Evolutionary conservation across 225 moss, liverwort and hornwort genomes (phyloP).

Genomic region (Pseudoscleropodium purum): DNA sequence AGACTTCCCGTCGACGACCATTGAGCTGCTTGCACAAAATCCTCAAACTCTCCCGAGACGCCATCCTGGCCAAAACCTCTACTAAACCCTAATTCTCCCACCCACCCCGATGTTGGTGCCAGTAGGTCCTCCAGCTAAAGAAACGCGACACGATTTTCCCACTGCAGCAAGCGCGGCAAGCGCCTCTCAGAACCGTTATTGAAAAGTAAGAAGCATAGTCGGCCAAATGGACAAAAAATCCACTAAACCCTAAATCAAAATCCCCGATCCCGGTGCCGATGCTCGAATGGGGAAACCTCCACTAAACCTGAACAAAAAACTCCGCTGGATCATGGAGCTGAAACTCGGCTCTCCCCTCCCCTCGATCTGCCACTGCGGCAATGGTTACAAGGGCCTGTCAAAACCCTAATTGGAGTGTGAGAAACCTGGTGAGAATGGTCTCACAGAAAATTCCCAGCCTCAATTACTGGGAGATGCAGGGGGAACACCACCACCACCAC

Average conservation of each 20-base stretch:
- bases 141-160: background rate
- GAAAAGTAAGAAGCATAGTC: background rate
- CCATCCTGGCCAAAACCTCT: conserved; percentile 10
- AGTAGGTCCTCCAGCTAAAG: background rate
- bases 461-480: background rate
- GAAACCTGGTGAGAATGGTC: background rate
- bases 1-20: background rate
- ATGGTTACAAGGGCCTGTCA: background rate
- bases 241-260: background rate
- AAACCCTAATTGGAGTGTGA: background rate
- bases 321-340: background rate
- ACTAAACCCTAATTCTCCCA: background rate
- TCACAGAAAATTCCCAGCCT: background rate
- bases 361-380: background rate
- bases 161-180: background rate
- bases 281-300: background rate
- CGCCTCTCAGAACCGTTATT: background rate
- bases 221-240: background rate
- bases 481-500: background rate
- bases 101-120: background rate
- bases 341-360: background rate
- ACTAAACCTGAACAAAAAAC: background rate
- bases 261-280: too few species aligned
- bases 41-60: conserved; percentile 11
- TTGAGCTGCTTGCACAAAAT: conserved; percentile 13